Conservation (phyloP, 345 rosid genomes). For the Salix suchowensis region DNA sequence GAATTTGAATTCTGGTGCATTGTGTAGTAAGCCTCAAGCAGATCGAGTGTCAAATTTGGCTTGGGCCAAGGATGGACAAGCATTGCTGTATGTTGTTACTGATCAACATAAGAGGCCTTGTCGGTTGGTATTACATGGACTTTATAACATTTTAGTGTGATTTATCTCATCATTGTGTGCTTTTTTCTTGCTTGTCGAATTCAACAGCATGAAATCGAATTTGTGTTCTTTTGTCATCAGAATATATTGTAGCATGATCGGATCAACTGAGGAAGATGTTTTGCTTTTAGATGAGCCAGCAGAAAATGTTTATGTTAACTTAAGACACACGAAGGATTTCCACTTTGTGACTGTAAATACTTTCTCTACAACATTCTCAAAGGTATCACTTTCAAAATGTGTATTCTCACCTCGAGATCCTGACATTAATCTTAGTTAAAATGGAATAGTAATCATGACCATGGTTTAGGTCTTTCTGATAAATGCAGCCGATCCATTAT, state of each 20-base stretch:
- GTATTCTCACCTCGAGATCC: background rate
- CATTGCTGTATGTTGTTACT: slow-evolving; percentile 80
- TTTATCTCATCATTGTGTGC: background rate
- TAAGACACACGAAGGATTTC: slow-evolving; percentile 82
- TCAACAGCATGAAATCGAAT: slow-evolving; percentile 7
- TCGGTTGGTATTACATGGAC: slow-evolving; percentile 33
- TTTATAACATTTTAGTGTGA: background rate
- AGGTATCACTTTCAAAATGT: slow-evolving; percentile 41
- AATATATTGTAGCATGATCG: slow-evolving; percentile 76
- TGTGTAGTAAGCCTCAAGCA: slow-evolving; percentile 90
- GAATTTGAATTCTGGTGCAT: slow-evolving; percentile 82
- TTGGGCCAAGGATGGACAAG: slow-evolving; percentile 87
- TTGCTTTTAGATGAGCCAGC: slow-evolving; percentile 70
- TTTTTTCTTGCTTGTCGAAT: background rate
- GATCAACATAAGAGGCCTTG: slow-evolving; percentile 80
- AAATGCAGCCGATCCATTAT: slow-evolving; percentile 84
- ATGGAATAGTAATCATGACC: slow-evolving; percentile 22
- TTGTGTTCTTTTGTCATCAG: slow-evolving; percentile 27
- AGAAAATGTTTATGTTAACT: slow-evolving; percentile 59
- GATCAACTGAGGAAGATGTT: slow-evolving; percentile 86
- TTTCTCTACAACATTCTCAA: slow-evolving; percentile 67
- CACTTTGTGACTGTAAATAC: slow-evolving; percentile 61
- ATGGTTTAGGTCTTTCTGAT: slow-evolving; percentile 87
- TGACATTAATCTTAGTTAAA: slow-evolving; percentile 5
- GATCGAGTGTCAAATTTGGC: slow-evolving; percentile 76